Percentiles rank a stretch among this genome's conserved stretches.
Conservation (phyloP, 1,284 basidiomycete species). For the Mycocalia duriaeana region DNA sequence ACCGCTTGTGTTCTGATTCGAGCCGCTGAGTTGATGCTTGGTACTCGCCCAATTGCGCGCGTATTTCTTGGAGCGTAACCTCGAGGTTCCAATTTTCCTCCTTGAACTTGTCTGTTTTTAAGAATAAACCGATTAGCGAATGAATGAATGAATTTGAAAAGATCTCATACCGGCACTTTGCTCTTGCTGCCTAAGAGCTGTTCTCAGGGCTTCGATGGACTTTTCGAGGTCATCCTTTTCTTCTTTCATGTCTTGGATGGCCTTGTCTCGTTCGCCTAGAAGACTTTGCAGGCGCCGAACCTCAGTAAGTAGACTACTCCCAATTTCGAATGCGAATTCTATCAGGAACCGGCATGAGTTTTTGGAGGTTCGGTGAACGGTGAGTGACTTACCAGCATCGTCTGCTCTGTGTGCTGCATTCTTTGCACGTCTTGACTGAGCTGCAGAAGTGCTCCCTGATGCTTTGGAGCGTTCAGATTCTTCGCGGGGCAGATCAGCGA, state of each 20-base stretch:
- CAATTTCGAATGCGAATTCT: constrained; percentile 97
- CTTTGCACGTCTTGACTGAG: constrained; percentile 78
- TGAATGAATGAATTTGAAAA: constrained; percentile 7
- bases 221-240: constrained; percentile 83
- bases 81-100: constrained; percentile 99
- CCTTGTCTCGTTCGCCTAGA: constrained; percentile 84
- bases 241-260: constrained; percentile 80
- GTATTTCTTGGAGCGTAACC: constrained; percentile 86
- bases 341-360: too few relatives aligned
- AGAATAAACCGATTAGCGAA: constrained; percentile 4
- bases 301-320: constrained; percentile 84
- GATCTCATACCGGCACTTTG: constrained; percentile 60
- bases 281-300: constrained; percentile 85
- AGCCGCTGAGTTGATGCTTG: constrained; percentile 66
- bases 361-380: too few relatives aligned
- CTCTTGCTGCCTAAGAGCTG: constrained; percentile 72
- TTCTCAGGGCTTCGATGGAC: constrained; percentile 65
- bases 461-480: constrained; percentile 44
- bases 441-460: constrained; percentile 49
- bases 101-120: constrained; percentile 72
- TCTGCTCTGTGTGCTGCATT: constrained; percentile 81
- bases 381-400: constrained; percentile 79
- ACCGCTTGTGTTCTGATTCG: constrained; percentile 80
- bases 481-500: constrained; percentile 36
- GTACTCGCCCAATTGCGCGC: constrained; percentile 63